phyloP scores from a whole-genome alignment of 1,139 yeast species.

The Pichia inconspicua region DNA sequence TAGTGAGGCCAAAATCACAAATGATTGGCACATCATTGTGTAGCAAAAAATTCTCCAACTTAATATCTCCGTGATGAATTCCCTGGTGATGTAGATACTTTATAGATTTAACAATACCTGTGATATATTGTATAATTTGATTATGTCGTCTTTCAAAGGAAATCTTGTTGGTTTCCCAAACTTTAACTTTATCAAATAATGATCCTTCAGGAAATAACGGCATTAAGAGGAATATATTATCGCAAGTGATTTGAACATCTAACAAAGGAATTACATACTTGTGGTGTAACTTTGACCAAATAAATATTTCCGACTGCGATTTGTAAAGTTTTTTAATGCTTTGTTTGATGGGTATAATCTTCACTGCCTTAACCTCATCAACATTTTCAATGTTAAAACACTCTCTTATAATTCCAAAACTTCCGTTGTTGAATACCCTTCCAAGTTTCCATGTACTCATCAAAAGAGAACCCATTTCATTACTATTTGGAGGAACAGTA shows the following conservation, averaged over 20 bases:
- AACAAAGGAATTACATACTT: conserved; percentile 56
- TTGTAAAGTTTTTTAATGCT: conserved; percentile 39
- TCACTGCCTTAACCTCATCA: conserved; percentile 53
- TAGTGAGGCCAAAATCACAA: conserved; percentile 84
- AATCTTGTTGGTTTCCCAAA: conserved; percentile 45
- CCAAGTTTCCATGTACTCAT: conserved; percentile 54
- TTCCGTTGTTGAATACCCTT: conserved; percentile 80
- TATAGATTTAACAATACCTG: conserved; percentile 57
- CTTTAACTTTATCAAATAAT: conserved; percentile 63
- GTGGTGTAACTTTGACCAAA: conserved; percentile 69
- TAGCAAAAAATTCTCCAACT: conserved; percentile 75
- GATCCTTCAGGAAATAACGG: conserved; percentile 74
- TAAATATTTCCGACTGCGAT: conserved; percentile 60
- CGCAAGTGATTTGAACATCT: conserved; percentile 52
- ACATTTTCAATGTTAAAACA: conserved; percentile 22
- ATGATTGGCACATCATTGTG: conserved; percentile 41
- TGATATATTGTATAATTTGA: conserved; percentile 31
- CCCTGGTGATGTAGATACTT: conserved; percentile 64
- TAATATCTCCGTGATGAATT: conserved; percentile 83
- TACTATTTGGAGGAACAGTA: conserved; percentile 28
- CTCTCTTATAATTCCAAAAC: conserved; percentile 87
- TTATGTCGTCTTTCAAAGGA: conserved; percentile 26
- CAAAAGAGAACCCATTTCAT: conserved; percentile 56
- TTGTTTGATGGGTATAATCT: conserved; percentile 52
- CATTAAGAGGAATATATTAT: conserved; percentile 66